These are phyloP conservation scores for Hypoxylon trugodes DNA, from an alignment of 495 filamentous ascomycete genomes.

Conservation along the genomic window DNA sequence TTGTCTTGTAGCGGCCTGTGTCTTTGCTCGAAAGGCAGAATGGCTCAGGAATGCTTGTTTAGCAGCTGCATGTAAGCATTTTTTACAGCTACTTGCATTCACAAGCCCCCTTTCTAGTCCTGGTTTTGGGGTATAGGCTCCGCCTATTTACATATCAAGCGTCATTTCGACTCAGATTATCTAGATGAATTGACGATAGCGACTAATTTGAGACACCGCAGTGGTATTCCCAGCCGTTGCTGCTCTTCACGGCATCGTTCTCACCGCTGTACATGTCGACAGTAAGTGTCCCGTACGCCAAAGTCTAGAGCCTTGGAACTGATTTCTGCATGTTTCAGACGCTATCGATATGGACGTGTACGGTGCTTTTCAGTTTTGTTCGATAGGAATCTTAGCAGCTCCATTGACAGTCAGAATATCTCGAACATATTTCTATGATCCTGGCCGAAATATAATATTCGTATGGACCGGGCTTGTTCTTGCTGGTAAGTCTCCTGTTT, in stretches of 20 bases:
- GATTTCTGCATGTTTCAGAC: constrained; percentile 44
- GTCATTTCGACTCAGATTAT: background rate
- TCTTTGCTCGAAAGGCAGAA: constrained; percentile 63
- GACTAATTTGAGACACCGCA: constrained; percentile 9
- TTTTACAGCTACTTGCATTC: background rate
- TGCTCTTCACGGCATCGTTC: constrained; percentile 66
- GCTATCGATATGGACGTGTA: constrained; percentile 72
- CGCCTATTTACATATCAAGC: background rate
- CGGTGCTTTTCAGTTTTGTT: constrained; percentile 69
- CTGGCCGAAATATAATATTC: constrained; percentile 68
- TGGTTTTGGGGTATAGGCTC: background rate
- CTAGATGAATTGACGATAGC: background rate
- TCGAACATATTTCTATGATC: constrained; percentile 66
- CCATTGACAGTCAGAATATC: constrained; percentile 65
- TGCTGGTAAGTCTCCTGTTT: constrained; percentile 51
- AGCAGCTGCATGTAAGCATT: constrained; percentile 57
- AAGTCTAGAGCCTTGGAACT: constrained; percentile 3
- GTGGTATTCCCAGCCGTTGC: constrained; percentile 68
- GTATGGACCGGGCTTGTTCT: constrained; percentile 66
- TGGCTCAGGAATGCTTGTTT: constrained; percentile 67
- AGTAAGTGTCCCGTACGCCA: constrained; percentile 48
- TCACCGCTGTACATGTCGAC: constrained; percentile 60
- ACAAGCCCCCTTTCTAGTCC: background rate
- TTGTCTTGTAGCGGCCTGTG: constrained; percentile 63
- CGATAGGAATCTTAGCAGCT: constrained; percentile 67